Evolutionary conservation across 352 stramenopile genomes (phyloP).

Genomic region (Globisporangium camurandrum): DNA sequence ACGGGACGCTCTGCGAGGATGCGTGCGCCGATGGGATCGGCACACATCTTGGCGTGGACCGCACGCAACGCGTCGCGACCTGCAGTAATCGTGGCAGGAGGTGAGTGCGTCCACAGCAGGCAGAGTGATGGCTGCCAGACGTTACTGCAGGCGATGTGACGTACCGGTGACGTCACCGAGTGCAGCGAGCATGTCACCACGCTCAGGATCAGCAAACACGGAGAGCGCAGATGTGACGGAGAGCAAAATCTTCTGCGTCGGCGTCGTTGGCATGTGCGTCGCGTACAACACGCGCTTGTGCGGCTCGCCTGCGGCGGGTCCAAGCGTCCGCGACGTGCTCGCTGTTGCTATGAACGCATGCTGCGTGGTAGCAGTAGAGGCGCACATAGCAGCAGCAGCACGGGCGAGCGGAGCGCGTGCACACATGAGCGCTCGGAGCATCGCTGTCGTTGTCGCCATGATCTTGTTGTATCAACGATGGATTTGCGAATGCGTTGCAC

Average conservation of each 20-base stretch:
- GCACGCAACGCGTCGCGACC: conserved; percentile 74
- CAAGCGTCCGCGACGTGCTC: not conserved
- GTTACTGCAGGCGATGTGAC: not conserved
- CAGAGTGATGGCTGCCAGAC: not conserved
- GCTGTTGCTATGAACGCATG: not conserved
- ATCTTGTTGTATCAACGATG: not conserved
- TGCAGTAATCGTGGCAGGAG: too few relatives aligned
- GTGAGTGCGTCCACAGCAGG: not conserved
- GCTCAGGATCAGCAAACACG: conserved; percentile 89
- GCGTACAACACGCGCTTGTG: conserved; percentile 57
- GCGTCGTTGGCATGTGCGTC: conserved; percentile 65
- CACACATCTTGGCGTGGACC: conserved; percentile 84
- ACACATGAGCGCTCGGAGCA: not conserved
- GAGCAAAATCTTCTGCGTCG: conserved; percentile 83
- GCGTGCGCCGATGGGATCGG: conserved; percentile 68
- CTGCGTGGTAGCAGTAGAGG: not conserved
- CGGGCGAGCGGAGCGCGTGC: not conserved
- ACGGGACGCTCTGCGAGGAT: conserved; percentile 87
- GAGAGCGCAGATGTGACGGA: conserved; percentile 83
- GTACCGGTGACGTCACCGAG: conserved; percentile 92
- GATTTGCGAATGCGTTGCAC: not conserved
- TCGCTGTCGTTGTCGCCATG: not conserved
- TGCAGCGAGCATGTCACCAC: conserved; percentile 92
- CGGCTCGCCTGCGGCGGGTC: conserved; percentile 27
- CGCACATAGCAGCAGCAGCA: not conserved